These are phyloP conservation scores for Tricholoma bakamatsutake DNA, from an alignment of 768 basidiomycete genomes.

Conservation along the genomic window DNA sequence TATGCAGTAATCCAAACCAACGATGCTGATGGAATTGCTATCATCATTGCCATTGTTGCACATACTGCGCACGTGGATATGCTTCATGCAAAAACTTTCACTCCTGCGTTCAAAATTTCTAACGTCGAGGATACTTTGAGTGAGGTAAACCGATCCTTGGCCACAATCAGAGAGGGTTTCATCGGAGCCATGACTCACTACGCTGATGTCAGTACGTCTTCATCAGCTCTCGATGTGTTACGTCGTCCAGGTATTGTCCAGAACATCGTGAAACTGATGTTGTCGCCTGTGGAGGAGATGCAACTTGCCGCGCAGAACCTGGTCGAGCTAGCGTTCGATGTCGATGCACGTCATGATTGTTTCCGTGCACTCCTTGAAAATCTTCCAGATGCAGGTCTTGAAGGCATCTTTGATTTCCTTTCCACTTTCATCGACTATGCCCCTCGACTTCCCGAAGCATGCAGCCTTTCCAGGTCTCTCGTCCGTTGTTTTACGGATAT, in stretches of 20 bases:
- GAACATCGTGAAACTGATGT: constrained; percentile 58
- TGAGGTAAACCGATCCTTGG: constrained; percentile 58
- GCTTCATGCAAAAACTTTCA: constrained; percentile 49
- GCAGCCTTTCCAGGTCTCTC: constrained; percentile 80
- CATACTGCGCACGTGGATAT: constrained; percentile 61
- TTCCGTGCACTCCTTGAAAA: constrained; percentile 73
- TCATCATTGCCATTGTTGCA: constrained; percentile 53
- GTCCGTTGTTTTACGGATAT: constrained; percentile 92
- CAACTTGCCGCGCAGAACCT: constrained; percentile 73
- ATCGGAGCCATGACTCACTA: constrained; percentile 55
- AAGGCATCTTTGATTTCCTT: constrained; percentile 68
- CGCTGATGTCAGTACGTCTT: constrained; percentile 53
- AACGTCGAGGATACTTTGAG: constrained; percentile 33
- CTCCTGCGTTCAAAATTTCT: constrained; percentile 23
- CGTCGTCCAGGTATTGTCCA: constrained; percentile 48
- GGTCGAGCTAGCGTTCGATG: constrained; percentile 83
- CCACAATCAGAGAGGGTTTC: constrained; percentile 55
- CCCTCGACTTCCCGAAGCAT: constrained; percentile 71
- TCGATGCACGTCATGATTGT: constrained; percentile 84
- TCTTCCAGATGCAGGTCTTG: constrained; percentile 57
- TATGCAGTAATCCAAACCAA: constrained; percentile 54
- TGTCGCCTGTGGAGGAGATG: constrained; percentile 77
- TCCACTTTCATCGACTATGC: constrained; percentile 60
- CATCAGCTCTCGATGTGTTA: constrained; percentile 51
- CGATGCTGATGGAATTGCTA: constrained; percentile 54